phyloP scores from a whole-genome alignment of 1,284 basidiomycete species.

The Boletus albobrunnescens region DNA sequence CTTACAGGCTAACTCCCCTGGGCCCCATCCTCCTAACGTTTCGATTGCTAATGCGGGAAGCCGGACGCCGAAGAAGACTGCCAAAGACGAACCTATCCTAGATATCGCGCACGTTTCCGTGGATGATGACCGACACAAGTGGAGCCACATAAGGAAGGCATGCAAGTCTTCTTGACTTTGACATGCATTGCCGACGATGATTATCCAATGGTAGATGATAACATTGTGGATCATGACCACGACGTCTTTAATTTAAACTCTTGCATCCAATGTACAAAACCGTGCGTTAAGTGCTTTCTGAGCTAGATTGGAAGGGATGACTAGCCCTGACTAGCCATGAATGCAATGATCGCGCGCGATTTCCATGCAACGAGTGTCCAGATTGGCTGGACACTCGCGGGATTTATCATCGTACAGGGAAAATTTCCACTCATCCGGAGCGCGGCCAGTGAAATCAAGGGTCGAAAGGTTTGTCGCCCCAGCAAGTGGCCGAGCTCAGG shows the following conservation, averaged over 20 bases:
- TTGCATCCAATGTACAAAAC: conserved; percentile 67
- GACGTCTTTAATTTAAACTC: conserved; percentile 64
- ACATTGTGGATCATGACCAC: conserved; percentile 56
- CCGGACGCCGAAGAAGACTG: neutral
- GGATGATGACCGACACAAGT: conserved; percentile 72
- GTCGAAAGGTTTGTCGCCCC: conserved; percentile 58
- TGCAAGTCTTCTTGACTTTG: conserved; percentile 20
- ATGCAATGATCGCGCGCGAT: conserved; percentile 61
- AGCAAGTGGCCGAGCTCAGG: neutral
- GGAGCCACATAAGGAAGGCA: conserved; percentile 68
- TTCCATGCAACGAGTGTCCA: conserved; percentile 63
- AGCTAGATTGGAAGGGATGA: conserved; percentile 20
- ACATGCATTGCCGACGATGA: neutral
- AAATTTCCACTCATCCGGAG: conserved; percentile 67
- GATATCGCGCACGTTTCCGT: conserved; percentile 72
- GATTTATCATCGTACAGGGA: conserved; percentile 82
- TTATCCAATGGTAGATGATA: conserved; percentile 39
- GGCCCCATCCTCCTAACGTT: conserved; percentile 1
- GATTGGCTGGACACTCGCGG: conserved; percentile 69
- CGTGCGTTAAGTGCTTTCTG: conserved; percentile 37
- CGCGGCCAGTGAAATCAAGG: conserved; percentile 72
- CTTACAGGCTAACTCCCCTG: neutral
- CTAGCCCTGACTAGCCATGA: conserved; percentile 46
- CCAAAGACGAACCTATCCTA: conserved; percentile 6
- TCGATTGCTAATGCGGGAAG: conserved; percentile 2